phyloP scores from a whole-genome alignment of 2,329 filamentous ascomycete species.

The Fonsecaea pugnacius region DNA sequence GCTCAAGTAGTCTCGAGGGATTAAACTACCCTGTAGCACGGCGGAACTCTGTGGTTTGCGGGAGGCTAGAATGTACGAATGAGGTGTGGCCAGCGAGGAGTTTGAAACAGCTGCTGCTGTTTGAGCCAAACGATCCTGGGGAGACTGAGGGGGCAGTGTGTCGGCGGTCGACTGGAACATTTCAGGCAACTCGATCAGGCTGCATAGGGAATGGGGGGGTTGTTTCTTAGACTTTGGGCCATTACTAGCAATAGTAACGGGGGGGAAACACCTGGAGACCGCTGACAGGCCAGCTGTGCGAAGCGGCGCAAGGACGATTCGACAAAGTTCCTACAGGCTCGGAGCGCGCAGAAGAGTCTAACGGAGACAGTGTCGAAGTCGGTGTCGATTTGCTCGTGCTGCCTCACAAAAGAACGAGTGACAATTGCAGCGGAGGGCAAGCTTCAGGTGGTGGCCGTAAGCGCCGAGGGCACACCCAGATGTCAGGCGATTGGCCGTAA shows the following conservation, averaged over 20 bases:
- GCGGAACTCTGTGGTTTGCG: constrained; percentile 24
- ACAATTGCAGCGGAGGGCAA: constrained; percentile 14
- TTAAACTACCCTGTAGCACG: constrained; percentile 39
- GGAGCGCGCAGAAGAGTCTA: constrained; percentile 22
- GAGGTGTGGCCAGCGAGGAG: constrained; percentile 29
- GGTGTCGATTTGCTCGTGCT: constrained; percentile 16
- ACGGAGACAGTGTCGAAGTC: constrained; percentile 17
- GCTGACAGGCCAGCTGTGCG: constrained; percentile 35
- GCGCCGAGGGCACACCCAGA: constrained; percentile 24
- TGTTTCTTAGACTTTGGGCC: constrained; percentile 18
- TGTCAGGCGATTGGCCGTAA: constrained; percentile 6
- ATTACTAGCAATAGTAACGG: constrained; percentile 16
- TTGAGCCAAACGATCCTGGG: constrained; percentile 29
- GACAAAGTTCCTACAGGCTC: constrained; percentile 14
- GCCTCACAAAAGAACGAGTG: constrained; percentile 15
- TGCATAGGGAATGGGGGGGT: constrained; percentile 23
- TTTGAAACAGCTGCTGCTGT: constrained; percentile 32
- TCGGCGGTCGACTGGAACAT: constrained; percentile 33
- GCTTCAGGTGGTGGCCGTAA: constrained; percentile 24
- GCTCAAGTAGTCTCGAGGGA: constrained; percentile 45
- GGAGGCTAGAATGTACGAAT: constrained; percentile 24
- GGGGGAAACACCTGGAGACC: constrained; percentile 30
- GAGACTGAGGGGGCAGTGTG: constrained; percentile 26
- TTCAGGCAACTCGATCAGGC: constrained; percentile 25
- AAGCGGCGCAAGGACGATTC: constrained; percentile 20